These are phyloP conservation scores for Yarrowia sp. DNA, from an alignment of 805 yeast species.

Conservation along the genomic window DNA sequence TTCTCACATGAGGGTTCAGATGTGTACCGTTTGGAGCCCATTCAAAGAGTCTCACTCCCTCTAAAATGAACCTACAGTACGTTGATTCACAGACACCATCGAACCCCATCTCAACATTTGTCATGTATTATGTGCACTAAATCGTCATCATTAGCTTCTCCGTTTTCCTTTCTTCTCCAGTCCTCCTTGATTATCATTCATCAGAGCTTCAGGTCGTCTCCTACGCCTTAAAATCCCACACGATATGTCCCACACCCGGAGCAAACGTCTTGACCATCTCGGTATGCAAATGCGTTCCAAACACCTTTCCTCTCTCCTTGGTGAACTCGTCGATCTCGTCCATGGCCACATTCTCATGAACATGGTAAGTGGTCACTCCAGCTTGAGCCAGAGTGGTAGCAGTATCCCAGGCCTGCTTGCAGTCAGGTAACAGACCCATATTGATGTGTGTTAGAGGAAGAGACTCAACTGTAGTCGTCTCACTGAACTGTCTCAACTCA, in stretches of 20 bases:
- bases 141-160: too few relatives aligned
- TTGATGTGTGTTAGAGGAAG: constrained; percentile 66
- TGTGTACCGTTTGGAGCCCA: too few relatives aligned
- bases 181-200: too few relatives aligned
- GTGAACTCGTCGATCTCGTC: constrained; percentile 53
- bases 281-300: constrained; percentile 51
- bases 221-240: constrained; percentile 53
- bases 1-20: too few relatives aligned
- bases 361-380: constrained; percentile 53
- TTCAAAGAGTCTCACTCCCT: too few relatives aligned
- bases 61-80: too few relatives aligned
- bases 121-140: too few relatives aligned
- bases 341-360: constrained; percentile 75
- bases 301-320: constrained; percentile 41
- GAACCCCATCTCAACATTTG: too few relatives aligned
- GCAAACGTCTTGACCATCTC: constrained; percentile 84
- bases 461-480: neutral
- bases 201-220: too few relatives aligned
- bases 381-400: constrained; percentile 48
- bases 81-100: too few relatives aligned
- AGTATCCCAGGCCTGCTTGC: constrained; percentile 65
- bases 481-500: constrained; percentile 40
- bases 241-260: constrained; percentile 84
- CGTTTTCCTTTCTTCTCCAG: too few relatives aligned
- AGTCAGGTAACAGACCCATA: constrained; percentile 78